Evolutionary conservation across 176 grass and related monocot genomes (phyloP), one percentile per base, ranked within the genome.

Genomic region (Thinopyrum elongatum): DNA sequence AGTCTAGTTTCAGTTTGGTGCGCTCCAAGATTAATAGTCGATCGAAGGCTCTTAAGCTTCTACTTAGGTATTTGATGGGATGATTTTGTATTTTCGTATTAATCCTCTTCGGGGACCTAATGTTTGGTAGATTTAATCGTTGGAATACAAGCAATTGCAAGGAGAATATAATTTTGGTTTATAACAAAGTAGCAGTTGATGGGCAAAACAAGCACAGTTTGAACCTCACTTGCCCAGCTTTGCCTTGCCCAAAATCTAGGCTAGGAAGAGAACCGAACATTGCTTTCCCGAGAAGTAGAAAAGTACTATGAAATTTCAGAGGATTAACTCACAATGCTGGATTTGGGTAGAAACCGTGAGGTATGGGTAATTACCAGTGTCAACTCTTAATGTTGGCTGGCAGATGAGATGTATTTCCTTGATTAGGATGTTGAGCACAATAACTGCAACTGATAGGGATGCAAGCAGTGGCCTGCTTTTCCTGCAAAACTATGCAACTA

Each of bases 71-170:
- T 46, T 74, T 23, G 13, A 28, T 74, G 42, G 25, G 70, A 73
- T 4, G 6, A 47, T 28, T 27, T 74, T 74, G 64, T 29, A 65
- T 65, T 65, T 9, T 36, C 6, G 7, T 53, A 53, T 44, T 44
- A 47, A 47, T 47, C 70, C n/a, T 47, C 70, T 41, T 47, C 41
- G 14, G 3, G 3, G 23, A 49, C 71, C 44, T 74, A 74, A 28
- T 44, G 38, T 28, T 74, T 28, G 71, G 71, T 74, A 75, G 38
- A 39, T 75, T 75, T 42, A 49, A 4, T 49, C 22, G 25, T 75
- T 19, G 42, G 72, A 49, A 75, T 49, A 75, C 42, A 75, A 74
- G 25, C 25, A 75, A 29, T 75, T 75, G 72, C 38, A 75, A 29
- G 7, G 14, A 49, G 15, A 44, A 5, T 22, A 74, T 73, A 73